Base-by-base conservation (phyloP, 192 early-diverging fungal species). In the Entophlyctis luteolus region DNA sequence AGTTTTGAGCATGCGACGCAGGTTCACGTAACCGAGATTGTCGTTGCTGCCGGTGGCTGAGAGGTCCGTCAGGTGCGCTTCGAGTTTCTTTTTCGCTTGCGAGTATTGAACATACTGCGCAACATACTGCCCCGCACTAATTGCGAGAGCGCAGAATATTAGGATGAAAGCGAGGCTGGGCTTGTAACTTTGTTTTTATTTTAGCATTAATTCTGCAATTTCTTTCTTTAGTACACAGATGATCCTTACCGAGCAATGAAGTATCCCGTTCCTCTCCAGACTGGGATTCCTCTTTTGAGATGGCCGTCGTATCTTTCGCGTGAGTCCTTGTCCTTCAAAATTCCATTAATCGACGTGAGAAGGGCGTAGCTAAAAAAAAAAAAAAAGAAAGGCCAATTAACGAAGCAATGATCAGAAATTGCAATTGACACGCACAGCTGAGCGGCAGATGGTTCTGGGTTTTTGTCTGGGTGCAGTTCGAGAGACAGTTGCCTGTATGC, bases 391-490 rank as follows among this genome's bases (percentile, higher is more conserved):
- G n/a, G n/a, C n/a, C n/a, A n/a, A n/a, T n/a, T n/a, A n/a, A n/a
- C n/a, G n/a, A n/a, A n/a, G n/a, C n/a, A n/a, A n/a, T n/a, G n/a
- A n/a, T n/a, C n/a, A n/a, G n/a, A n/a, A n/a, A n/a, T n/a, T n/a
- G n/a, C n/a, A n/a, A n/a, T 5, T 8, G 52, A 22, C 31, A 48
- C 62, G 32, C 50, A 72, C 62, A 72, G 28, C 12, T 33, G 23
- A 18, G 70, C 59, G n/a, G n/a, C 8, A 42, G 67, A 34, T 28
- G 68, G 59, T 14, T 48, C 59, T 10, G 79, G 70, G 75, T 79
- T 83, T 68, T 81, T 81, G 72, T 83, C 81, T 22, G 81, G 81
- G 55, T 83, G 81, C 16, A 73, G 31, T 3, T 37, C 45, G 14
- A 74, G 67, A 0, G 79, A 81, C 2, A 54, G 33, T 31, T 77